Evolutionary conservation across 441 rosid species (phyloP).

Genomic region (Erysimum cheiri): DNA sequence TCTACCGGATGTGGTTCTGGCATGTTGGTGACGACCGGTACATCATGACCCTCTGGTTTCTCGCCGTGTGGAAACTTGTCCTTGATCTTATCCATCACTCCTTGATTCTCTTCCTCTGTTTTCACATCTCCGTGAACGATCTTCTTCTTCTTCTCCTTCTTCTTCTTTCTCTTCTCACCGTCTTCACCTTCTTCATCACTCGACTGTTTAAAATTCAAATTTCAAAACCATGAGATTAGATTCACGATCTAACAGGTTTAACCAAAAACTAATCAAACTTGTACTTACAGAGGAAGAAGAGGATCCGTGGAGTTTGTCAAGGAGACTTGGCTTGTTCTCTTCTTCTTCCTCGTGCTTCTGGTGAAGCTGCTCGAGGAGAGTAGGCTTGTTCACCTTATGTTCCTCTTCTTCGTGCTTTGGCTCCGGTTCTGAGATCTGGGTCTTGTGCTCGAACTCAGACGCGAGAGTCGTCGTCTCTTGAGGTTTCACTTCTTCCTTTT

Average conservation of each 20-base stretch:
- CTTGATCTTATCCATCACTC: slow-evolving; percentile 61
- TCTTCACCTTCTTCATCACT: slow-evolving; percentile 70
- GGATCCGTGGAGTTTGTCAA: slow-evolving; percentile 64
- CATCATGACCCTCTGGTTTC: slow-evolving; percentile 48
- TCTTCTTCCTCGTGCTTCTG: slow-evolving; percentile 29
- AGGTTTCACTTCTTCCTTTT: slow-evolving; percentile 55
- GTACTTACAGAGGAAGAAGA: slow-evolving; percentile 81
- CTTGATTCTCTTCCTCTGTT: slow-evolving; percentile 63
- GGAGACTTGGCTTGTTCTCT: slow-evolving; percentile 55
- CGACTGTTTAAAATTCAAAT: slow-evolving; percentile 41
- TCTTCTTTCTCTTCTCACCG: slow-evolving; percentile 41
- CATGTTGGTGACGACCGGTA: slow-evolving; percentile 12
- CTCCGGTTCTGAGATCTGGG: slow-evolving; percentile 38
- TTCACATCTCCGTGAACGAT: slow-evolving; percentile 46
- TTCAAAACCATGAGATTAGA: background rate
- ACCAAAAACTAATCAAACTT: background rate
- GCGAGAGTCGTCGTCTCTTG: slow-evolving; percentile 49
- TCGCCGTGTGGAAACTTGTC: slow-evolving; percentile 62
- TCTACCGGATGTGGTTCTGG: slow-evolving; percentile 8
- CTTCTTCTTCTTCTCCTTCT: slow-evolving; percentile 42
- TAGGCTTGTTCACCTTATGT: slow-evolving; percentile 15
- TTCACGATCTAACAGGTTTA: background rate
- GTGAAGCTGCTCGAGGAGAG: slow-evolving; percentile 26
- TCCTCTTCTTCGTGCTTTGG: slow-evolving; percentile 22
- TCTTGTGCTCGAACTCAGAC: slow-evolving; percentile 61